These are phyloP conservation scores for Zasmidium cellare DNA, from an alignment of 2,329 filamentous ascomycete genomes.

Conservation along the genomic window DNA sequence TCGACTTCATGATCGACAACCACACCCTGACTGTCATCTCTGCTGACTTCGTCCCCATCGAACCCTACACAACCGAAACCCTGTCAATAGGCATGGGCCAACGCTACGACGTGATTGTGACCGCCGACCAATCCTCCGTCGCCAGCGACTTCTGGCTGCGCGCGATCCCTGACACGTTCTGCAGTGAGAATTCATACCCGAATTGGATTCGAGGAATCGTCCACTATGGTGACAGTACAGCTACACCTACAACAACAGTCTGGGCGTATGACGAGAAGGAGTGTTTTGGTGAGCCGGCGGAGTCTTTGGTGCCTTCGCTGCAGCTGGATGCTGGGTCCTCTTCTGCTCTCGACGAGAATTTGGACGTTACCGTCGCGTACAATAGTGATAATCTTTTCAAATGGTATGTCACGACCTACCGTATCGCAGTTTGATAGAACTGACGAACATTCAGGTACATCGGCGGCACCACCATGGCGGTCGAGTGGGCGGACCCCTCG, in stretches of 20 bases:
- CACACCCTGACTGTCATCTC: constrained; percentile 46
- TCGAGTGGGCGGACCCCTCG: constrained; percentile 42
- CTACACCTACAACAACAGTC: constrained; percentile 34
- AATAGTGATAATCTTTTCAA: constrained; percentile 36
- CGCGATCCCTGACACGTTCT: constrained; percentile 42
- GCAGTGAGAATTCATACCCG: constrained; percentile 37
- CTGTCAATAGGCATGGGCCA: constrained; percentile 40
- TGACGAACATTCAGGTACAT: constrained; percentile 41
- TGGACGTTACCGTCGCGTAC: constrained; percentile 30
- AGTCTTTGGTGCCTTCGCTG: constrained; percentile 33
- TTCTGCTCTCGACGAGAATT: constrained; percentile 10
- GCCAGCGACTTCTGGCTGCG: constrained; percentile 36
- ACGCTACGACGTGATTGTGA: constrained; percentile 36
- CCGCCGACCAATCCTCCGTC: constrained; percentile 30
- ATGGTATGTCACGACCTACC: too few relatives aligned
- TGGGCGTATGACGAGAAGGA: constrained; percentile 35
- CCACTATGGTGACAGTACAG: constrained; percentile 35
- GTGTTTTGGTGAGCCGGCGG: constrained; percentile 40
- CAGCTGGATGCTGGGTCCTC: constrained; percentile 24
- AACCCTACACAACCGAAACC: constrained; percentile 40
- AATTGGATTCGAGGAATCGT: constrained; percentile 36
- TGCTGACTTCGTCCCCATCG: constrained; percentile 45
- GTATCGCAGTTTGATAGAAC: too few relatives aligned
- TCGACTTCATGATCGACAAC: constrained; percentile 40
- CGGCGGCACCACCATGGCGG: constrained; percentile 40